Evolutionary conservation across 2,329 filamentous ascomycete genomes (phyloP).

Genomic region (Talaromyces sp.): DNA sequence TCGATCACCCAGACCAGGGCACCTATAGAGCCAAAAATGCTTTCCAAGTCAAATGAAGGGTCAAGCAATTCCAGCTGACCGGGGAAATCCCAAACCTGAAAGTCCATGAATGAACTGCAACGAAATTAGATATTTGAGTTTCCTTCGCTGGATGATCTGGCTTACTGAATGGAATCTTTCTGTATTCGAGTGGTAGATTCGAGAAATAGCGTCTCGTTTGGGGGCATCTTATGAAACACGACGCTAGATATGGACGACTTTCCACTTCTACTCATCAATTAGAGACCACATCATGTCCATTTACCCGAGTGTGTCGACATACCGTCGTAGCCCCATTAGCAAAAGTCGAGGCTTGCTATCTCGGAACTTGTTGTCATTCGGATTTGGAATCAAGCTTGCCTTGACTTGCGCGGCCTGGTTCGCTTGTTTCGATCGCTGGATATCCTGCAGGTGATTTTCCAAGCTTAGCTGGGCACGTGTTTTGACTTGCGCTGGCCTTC

Average conservation of each 20-base stretch:
- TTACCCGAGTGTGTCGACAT: conserved; percentile 16
- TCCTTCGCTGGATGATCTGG: conserved; percentile 16
- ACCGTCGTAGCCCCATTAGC: conserved; percentile 95
- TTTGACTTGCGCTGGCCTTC: conserved; percentile 21
- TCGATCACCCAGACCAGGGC: conserved; percentile 98
- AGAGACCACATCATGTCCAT: neutral
- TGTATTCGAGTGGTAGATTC: conserved; percentile 93
- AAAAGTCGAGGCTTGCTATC: conserved; percentile 76
- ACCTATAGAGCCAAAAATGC: conserved; percentile 90
- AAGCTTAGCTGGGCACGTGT: conserved; percentile 34
- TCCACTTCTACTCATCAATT: conserved; percentile 63
- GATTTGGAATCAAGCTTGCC: conserved; percentile 19
- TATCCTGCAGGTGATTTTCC: conserved; percentile 29
- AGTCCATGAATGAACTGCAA: conserved; percentile 92
- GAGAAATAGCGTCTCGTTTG: conserved; percentile 90
- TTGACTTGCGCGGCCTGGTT: conserved; percentile 24
- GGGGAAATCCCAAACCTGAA: conserved; percentile 96
- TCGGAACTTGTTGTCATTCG: conserved; percentile 40
- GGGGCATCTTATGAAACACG: conserved; percentile 97
- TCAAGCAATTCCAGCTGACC: conserved; percentile 92
- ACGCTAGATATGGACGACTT: conserved; percentile 98
- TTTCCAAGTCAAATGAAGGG: conserved; percentile 81
- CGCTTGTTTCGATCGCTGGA: conserved; percentile 20
- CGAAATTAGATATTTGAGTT: conserved; percentile 6
- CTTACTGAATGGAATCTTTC: conserved; percentile 91